Conservation (phyloP, 176 grass and related monocot genomes). For the Carex myosuroides region DNA sequence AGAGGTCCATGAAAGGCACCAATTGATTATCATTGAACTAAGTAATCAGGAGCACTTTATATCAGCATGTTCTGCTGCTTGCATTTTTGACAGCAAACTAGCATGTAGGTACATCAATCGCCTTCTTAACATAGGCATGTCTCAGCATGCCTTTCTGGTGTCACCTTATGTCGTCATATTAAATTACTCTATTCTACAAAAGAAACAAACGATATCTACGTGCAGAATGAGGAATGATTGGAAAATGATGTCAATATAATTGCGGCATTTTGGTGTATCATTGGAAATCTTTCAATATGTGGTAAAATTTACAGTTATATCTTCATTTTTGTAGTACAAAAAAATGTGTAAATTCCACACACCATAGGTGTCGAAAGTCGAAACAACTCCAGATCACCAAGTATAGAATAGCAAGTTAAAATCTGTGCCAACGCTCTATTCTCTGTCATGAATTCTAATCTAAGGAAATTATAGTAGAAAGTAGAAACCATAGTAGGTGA, state of each 20-base stretch:
- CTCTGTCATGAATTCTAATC: neutral
- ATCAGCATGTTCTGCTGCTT: slow-evolving; percentile 15
- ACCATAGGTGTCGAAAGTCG: too few relatives aligned
- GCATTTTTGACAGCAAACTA: neutral
- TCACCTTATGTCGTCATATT: neutral
- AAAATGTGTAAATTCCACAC: neutral
- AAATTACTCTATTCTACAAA: neutral
- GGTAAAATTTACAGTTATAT: neutral
- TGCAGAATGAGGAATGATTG: neutral
- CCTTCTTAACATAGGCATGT: neutral
- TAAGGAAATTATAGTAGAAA: neutral
- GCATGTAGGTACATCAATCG: neutral
- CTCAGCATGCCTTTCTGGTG: neutral
- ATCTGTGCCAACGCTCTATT: neutral
- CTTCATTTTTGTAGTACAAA: neutral
- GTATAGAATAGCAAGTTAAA: neutral
- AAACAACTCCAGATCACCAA: too few relatives aligned
- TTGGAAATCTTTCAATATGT: neutral
- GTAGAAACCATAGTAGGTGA: neutral
- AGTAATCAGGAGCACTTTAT: slow-evolving; percentile 10
- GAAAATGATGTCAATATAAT: neutral
- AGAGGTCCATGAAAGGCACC: neutral
- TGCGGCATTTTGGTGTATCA: neutral
- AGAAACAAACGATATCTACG: neutral
- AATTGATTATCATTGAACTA: neutral